Conservation (phyloP, 768 basidiomycete species). For the Agrocybe praecox region DNA sequence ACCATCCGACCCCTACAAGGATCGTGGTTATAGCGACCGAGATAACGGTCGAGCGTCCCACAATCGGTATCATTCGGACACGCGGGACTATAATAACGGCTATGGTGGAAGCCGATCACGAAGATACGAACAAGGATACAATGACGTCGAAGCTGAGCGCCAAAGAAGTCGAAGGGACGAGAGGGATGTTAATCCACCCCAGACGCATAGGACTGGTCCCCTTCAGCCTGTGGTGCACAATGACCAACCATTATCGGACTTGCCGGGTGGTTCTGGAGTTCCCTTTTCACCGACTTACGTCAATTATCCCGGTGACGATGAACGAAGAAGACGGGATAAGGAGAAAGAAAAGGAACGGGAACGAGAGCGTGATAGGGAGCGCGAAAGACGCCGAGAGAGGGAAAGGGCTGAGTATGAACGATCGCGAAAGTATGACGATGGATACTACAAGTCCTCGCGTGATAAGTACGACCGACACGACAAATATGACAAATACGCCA, state of each 20-base stretch:
- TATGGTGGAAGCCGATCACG: constrained; percentile 20
- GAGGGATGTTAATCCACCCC: neutral
- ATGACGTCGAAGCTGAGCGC: constrained; percentile 16
- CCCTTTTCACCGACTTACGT: constrained; percentile 21
- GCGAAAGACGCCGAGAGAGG: neutral
- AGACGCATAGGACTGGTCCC: constrained; percentile 9
- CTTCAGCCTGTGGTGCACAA: constrained; percentile 23
- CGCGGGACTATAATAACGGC: constrained; percentile 11
- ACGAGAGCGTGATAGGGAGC: constrained; percentile 19
- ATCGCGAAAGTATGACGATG: constrained; percentile 7
- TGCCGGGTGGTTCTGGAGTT: constrained; percentile 18
- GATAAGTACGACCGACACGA: neutral
- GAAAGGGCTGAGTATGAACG: neutral
- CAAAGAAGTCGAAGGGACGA: constrained; percentile 9
- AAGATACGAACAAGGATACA: constrained; percentile 18
- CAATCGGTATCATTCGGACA: constrained; percentile 17
- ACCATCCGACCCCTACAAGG: constrained; percentile 9
- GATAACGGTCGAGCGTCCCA: constrained; percentile 14
- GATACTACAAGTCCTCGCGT: constrained; percentile 14
- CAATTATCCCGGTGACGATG: constrained; percentile 14
- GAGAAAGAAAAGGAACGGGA: constrained; percentile 18
- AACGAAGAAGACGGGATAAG: constrained; percentile 14
- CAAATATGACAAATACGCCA: neutral
- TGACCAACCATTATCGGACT: constrained; percentile 21
- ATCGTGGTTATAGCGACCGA: constrained; percentile 10